phyloP scores from a whole-genome alignment of 495 filamentous ascomycete species.

The Corynascus novoguineensis region DNA sequence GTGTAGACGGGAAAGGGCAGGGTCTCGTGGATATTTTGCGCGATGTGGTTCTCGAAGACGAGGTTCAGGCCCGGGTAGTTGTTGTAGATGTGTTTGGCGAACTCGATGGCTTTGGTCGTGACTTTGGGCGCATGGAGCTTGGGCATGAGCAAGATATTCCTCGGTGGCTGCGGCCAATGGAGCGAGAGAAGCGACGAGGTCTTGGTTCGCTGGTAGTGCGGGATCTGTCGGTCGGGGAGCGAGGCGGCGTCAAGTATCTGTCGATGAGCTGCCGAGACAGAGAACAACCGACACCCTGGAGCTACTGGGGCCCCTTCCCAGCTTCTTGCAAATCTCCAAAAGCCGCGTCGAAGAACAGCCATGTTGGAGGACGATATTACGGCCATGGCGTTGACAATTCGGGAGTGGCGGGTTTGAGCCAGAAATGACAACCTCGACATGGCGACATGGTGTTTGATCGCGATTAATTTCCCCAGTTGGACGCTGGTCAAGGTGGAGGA shows the following conservation, averaged over 20 bases:
- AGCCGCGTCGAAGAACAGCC: constrained; percentile 2
- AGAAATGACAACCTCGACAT: constrained; percentile 23
- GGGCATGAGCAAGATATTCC: constrained; percentile 85
- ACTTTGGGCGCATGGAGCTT: constrained; percentile 72
- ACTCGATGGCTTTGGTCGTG: constrained; percentile 66
- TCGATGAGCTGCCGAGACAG: constrained; percentile 32
- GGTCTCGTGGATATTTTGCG: constrained; percentile 63
- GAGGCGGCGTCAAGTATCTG: constrained; percentile 47
- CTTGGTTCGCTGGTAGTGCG: constrained; percentile 43
- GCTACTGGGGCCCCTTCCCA: not conserved
- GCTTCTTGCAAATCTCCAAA: not conserved
- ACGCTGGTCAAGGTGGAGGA: not conserved
- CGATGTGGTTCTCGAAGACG: constrained; percentile 74
- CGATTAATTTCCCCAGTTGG: not conserved
- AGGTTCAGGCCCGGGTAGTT: constrained; percentile 78
- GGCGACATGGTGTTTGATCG: constrained; percentile 23
- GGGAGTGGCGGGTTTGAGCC: constrained; percentile 21
- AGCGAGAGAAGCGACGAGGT: constrained; percentile 66
- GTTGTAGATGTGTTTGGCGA: constrained; percentile 70
- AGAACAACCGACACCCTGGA: constrained; percentile 37
- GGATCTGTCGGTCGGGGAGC: constrained; percentile 50
- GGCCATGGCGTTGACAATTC: constrained; percentile 2
- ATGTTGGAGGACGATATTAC: constrained; percentile 11
- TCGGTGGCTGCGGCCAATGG: constrained; percentile 80
- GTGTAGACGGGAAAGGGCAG: constrained; percentile 77